Evolutionary conservation across 441 rosid species (phyloP).

Genomic region (Capsella rubella): DNA sequence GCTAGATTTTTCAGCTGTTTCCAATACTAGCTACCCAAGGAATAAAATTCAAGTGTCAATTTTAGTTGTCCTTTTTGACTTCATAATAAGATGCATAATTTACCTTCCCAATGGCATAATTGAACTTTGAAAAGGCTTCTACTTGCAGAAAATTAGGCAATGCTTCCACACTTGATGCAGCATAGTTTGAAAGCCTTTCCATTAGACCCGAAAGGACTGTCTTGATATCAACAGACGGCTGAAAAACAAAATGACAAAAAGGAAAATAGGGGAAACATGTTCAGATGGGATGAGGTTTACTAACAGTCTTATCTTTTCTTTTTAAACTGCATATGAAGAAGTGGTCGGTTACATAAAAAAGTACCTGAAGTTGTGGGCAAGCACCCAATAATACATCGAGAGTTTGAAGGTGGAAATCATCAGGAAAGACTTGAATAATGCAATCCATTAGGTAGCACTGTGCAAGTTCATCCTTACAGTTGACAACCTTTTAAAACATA

Average conservation of each 20-base stretch:
- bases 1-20: not conserved
- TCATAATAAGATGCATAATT: constrained; percentile 29
- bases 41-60: constrained; percentile 8
- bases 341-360: constrained; percentile 15
- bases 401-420: constrained; percentile 96
- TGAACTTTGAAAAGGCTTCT: constrained; percentile 94
- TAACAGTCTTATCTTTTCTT: constrained; percentile 11
- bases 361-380: constrained; percentile 97
- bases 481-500: constrained; percentile 73
- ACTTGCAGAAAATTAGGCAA: constrained; percentile 98
- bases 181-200: constrained; percentile 98
- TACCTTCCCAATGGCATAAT: constrained; percentile 97
- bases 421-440: constrained; percentile 98
- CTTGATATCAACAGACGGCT: constrained; percentile 97
- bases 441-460: constrained; percentile 98
- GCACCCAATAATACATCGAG: constrained; percentile 91
- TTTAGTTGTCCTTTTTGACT: constrained; percentile 22
- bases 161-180: constrained; percentile 89
- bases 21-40: constrained; percentile 26
- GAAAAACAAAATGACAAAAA: constrained; percentile 46
- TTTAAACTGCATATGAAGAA: constrained; percentile 14
- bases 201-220: constrained; percentile 90
- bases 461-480: constrained; percentile 96
- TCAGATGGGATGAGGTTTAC: constrained; percentile 26
- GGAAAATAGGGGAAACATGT: constrained; percentile 23